Evolutionary conservation across 73 alveolate genomes (phyloP).

Genomic region (Paramecium caudatum): DNA sequence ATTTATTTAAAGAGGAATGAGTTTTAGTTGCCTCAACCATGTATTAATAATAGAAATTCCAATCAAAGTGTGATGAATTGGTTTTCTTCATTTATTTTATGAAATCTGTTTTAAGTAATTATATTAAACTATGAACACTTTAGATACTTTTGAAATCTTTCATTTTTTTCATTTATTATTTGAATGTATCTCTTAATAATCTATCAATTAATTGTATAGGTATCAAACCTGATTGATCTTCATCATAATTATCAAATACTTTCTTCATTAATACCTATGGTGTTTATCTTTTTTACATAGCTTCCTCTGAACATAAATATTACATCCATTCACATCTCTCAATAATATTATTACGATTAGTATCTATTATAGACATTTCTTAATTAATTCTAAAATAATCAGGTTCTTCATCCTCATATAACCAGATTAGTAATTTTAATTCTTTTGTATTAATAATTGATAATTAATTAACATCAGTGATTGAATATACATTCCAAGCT

Average conservation of each 20-base stretch:
- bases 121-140: background rate
- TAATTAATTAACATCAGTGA: constrained; percentile 69
- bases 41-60: background rate
- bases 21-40: constrained; percentile 47
- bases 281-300: constrained; percentile 33
- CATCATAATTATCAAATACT: constrained; percentile 59
- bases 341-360: constrained; percentile 19
- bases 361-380: constrained; percentile 29
- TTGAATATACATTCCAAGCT: constrained; percentile 74
- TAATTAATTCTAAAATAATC: constrained; percentile 52
- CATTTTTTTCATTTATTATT: constrained; percentile 51
- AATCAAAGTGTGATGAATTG: constrained; percentile 36
- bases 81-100: constrained; percentile 32
- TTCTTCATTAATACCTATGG: constrained; percentile 31
- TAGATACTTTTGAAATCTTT: constrained; percentile 31
- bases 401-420: constrained; percentile 68
- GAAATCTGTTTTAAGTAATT: background rate
- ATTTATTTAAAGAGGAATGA: constrained; percentile 1
- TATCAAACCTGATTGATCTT: constrained; percentile 24
- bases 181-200: constrained; percentile 42
- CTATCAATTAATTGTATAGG: background rate
- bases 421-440: constrained; percentile 45
- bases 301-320: constrained; percentile 60
- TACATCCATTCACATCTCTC: constrained; percentile 62
- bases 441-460: constrained; percentile 41